Evolutionary conservation across 2,329 filamentous ascomycete genomes (phyloP), one percentile per base, ranked within the genome.

Genomic region (Chlorencoelia australis): DNA sequence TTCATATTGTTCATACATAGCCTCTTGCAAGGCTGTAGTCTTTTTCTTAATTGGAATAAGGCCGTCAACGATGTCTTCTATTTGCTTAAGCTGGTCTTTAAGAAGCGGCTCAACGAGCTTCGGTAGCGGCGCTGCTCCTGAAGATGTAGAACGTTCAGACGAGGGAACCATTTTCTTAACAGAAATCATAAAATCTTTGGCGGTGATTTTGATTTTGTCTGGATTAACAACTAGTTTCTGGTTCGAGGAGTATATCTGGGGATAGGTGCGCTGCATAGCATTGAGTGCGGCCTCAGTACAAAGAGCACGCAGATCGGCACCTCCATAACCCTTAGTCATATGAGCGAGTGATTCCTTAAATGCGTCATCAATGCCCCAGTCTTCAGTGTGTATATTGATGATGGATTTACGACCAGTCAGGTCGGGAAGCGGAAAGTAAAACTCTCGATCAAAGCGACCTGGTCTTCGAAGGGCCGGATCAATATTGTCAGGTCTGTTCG

Each of bases 231-330:
- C 64, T 20, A 96, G 74, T 62, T 95, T 95, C 57, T 93, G 79
- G 46, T 83, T 79, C 0, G 88, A 89, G 16, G 76, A 75, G 64
- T 98, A 98, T 44, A 98, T 95, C 54, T 98, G 91, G 11, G 91
- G 91, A 55, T 93, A 98, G 3, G 84, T 89, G 50, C 91, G 74
- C 60, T 98, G 91, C 16, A 98, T 91, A 2, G 91, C 82, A 58
- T 98, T 98, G 40, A 98, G 67, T 3, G 91, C 86, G 22, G 91
- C 89, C 65, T 98, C 91, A 0, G 91, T 98, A 60, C 88, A 96
- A 20, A 98, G 70, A 9, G 91, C 89, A 44, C 91, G 79, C 45
- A 98, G 65, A 62, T 98, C 91, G 18, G 91, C 91, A 70, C 91
- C 91, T 44, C 89, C 91, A 50, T 96, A 96, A 10, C 93, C 93